Evolutionary conservation across 805 yeast species (phyloP).

Genomic region (Yamadazyma phyllophila): DNA sequence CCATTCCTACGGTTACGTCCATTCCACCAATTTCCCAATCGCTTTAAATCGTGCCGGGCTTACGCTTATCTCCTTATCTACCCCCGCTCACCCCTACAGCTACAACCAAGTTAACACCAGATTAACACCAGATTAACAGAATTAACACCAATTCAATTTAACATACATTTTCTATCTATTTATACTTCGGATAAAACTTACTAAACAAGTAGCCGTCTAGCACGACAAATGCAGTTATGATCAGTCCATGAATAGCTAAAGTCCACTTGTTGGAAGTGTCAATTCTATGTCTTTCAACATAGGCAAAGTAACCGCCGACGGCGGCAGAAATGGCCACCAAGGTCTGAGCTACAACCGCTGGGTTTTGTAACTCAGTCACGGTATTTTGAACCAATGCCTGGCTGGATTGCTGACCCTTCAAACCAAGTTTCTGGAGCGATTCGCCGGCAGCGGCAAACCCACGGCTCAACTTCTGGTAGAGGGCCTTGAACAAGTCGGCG

Average conservation of each 20-base stretch:
- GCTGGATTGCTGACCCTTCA: conserved; percentile 14
- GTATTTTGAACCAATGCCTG: conserved; percentile 18
- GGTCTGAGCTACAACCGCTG: conserved; percentile 56
- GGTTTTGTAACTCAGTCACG: conserved; percentile 52
- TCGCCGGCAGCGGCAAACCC: conserved; percentile 5
- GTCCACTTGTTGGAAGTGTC: conserved; percentile 44
- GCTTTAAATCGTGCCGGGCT: too few species aligned
- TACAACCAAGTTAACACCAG: too few species aligned
- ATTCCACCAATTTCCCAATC: too few species aligned
- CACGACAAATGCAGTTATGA: conserved; percentile 52
- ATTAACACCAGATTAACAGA: too few species aligned
- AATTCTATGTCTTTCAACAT: conserved; percentile 51
- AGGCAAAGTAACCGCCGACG: conserved; percentile 48
- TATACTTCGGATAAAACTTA: conserved; percentile 54
- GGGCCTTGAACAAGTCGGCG: conserved; percentile 20
- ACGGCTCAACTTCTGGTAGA: conserved; percentile 9
- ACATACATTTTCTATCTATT: conserved; percentile 24
- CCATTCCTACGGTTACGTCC: too few species aligned
- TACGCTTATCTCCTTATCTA: too few species aligned
- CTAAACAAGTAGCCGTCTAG: conserved; percentile 54
- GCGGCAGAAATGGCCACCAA: conserved; percentile 48
- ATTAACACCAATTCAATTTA: too few species aligned
- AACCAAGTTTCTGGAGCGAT: conserved; percentile 8
- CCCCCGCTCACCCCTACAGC: too few species aligned
- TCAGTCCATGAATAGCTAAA: conserved; percentile 48